Evolutionary conservation across 73 alveolate genomes (phyloP), one percentile per base, ranked within the genome.

Genomic region (Uronychia setigera): DNA sequence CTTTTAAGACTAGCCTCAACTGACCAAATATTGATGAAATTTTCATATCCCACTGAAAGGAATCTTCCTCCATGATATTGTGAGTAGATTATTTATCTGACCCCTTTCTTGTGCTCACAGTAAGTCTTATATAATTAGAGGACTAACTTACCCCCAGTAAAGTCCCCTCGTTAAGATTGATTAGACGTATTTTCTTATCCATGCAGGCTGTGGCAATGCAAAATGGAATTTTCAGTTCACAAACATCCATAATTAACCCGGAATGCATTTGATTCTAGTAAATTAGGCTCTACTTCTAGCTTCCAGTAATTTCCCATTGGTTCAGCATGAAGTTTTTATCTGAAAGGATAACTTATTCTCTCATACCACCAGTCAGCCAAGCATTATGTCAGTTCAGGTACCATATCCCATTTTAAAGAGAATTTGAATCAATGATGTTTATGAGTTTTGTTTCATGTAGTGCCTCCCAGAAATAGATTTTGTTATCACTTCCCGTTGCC

Each of bases 361-460:
- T n/a, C n/a, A n/a, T n/a, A n/a, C n/a, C n/a, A n/a, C n/a, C 97
- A 33, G 99, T 90, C 29, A 96, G 94, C 99, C 99, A 97, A 27
- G 94, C 83, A 82, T 97, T 93, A 85, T 97, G 99, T 29, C 89
- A 86, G 33, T 97, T 98, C 28, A 97, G 86, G 85, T 94, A 95
- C 99, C 99, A 97, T 26, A 97, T 92, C 58, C 95, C 93, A 79
- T 91, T 94, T 80, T 96, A 88, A 34, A 81, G 92, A 77, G 77
- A 95, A 28, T 90, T 94, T 77, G 88, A 83, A 77, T 87, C 83
- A 87, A 95, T 80, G 13, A 86, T 59, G 60, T 88, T 95, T 82
- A 81, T 76, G 76, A 86, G 88, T 79, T 90, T 94, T 31, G 80
- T 87, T 33, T 80, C 92, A 84, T 78, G 86, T 1, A 46, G 74